Percentiles rank a stretch among this genome's conserved stretches.
Conservation (phyloP, 2,329 filamentous ascomycete species). For the Colletotrichum lindemuthianum region DNA sequence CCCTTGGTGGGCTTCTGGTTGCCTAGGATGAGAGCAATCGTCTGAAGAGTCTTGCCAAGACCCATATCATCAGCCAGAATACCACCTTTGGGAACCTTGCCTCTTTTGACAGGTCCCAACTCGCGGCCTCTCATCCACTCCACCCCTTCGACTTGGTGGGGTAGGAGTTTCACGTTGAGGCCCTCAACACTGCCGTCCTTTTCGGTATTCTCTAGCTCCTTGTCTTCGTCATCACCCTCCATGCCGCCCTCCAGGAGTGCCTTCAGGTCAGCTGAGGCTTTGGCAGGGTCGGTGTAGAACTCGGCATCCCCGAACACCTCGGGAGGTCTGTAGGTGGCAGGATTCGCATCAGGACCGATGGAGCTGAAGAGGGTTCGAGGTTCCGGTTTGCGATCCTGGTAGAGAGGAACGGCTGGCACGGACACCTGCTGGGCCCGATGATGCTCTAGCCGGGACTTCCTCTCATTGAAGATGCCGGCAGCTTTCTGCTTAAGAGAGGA, state of each 20-base stretch:
- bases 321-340: constrained; percentile 46
- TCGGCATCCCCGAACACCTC: constrained; percentile 52
- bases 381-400: constrained; percentile 58
- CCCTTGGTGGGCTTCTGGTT: constrained; percentile 77
- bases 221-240: constrained; percentile 75
- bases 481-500: constrained; percentile 66
- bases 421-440: constrained; percentile 61
- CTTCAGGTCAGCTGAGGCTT: constrained; percentile 81
- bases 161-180: constrained; percentile 86
- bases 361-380: constrained; percentile 61
- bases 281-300: constrained; percentile 75
- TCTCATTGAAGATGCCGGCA: constrained; percentile 62
- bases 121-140: constrained; percentile 96
- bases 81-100: constrained; percentile 85
- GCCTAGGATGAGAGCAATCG: constrained; percentile 85
- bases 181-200: constrained; percentile 74
- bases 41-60: constrained; percentile 94
- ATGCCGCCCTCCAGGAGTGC: constrained; percentile 84
- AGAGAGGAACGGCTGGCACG: constrained; percentile 59
- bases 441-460: constrained; percentile 65
- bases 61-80: constrained; percentile 99
- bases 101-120: constrained; percentile 84
- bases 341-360: constrained; percentile 41
- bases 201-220: constrained; percentile 44
- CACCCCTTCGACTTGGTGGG: constrained; percentile 93